Percentiles rank a stretch among this genome's conserved stretches.
Conservation (phyloP, 169 alveolate species). For the Plasmodium coatneyi region DNA sequence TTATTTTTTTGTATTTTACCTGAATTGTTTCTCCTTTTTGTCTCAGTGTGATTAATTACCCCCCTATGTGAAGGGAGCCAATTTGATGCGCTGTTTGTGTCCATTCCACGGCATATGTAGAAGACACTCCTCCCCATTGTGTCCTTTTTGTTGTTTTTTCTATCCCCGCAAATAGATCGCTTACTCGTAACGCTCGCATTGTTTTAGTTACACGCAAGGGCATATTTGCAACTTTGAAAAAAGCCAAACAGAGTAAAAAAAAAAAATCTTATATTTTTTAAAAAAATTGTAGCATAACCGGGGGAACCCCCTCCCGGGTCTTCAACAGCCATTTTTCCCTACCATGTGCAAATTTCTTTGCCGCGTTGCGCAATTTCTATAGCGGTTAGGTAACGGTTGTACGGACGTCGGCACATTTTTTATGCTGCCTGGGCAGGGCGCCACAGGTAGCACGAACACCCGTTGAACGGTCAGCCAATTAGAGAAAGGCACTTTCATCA, state of each 20-base stretch:
- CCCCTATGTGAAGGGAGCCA: not conserved
- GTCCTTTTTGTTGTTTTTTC: not conserved
- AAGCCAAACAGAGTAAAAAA: not conserved
- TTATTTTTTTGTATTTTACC: not conserved
- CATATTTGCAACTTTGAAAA: not conserved
- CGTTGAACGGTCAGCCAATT: not conserved
- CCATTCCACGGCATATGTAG: not conserved
- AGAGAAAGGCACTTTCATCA: not conserved
- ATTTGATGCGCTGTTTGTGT: not conserved
- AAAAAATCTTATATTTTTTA: not conserved
- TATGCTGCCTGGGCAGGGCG: not conserved
- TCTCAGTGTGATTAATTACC: not conserved
- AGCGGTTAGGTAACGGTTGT: not conserved
- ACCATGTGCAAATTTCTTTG: not conserved
- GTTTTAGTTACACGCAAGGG: not conserved
- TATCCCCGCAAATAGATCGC: not conserved
- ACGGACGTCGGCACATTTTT: not conserved
- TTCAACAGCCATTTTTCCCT: not conserved
- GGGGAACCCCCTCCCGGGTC: not conserved
- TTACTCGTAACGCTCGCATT: not conserved
- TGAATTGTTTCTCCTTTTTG: not conserved
- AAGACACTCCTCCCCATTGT: not conserved
- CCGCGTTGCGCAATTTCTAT: not conserved
- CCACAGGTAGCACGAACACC: not conserved
- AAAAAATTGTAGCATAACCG: not conserved